Evolutionary conservation across 176 grass and related monocot species (phyloP), one percentile per base, ranked within the genome.

Genomic region (Hyparrhenia diplandra): DNA sequence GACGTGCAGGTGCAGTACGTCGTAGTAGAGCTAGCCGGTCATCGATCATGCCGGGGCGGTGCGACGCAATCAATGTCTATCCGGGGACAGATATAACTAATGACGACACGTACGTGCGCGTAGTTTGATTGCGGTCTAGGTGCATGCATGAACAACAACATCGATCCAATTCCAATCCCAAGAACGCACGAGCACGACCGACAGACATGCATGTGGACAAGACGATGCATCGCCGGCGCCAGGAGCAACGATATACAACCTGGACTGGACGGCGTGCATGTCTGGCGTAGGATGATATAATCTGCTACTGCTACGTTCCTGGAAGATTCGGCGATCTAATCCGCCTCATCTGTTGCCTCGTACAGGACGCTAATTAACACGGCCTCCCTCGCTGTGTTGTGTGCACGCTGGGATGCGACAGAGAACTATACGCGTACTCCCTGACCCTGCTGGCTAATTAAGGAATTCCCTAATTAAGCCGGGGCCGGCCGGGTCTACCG

Each of bases 131-230:
- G 46, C 46, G 46, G 16, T 18, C 46, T 51, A 78, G 85, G 80
- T 87, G 80, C 74, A 83, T 87, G 80, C 80, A 83, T 58, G 85
- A 51, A 51, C 16, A 64, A 72, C 85, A 51, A 32, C 31, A 32
- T n/a, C n/a, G n/a, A n/a, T n/a, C n/a, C n/a, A n/a, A n/a, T n/a
- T n/a, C n/a, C n/a, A n/a, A 47, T 51, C 46, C 17, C 73, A 77
- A 27, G 36, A 7, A 8, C 34, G 83, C 49, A 17, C 29, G 57
- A 81, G 71, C 71, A 62, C 17, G 46, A 51, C 17, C 46, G 46
- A 51, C 46, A 18, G 46, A 51, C 31, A 32, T 32, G 31, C 31
- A 32, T 32, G 31, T 4, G 31, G 31, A n/a, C n/a, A n/a, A n/a
- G n/a, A n/a, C n/a, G n/a, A n/a, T n/a, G n/a, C n/a, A n/a, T n/a